These are phyloP conservation scores for Fusarium beomiforme DNA, from an alignment of 2,329 filamentous ascomycete species.

Conservation along the genomic window DNA sequence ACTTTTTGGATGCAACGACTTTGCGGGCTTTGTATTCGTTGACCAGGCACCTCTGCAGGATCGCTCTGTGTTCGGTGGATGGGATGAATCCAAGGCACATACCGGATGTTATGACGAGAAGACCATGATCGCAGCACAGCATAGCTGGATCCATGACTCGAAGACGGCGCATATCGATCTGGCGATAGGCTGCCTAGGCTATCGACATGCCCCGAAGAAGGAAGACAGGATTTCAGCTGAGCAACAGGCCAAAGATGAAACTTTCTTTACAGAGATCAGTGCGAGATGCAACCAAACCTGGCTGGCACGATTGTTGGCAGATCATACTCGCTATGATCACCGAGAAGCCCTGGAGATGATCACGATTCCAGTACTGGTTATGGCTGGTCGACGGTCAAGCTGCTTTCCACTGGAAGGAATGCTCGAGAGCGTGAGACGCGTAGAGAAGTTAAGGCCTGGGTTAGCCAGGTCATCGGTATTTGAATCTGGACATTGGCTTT, in stretches of 20 bases:
- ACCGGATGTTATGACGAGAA: conserved; percentile 41
- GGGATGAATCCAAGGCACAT: conserved; percentile 38
- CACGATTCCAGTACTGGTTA: conserved; percentile 39
- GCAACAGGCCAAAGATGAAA: conserved; percentile 36
- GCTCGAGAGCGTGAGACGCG: conserved; percentile 39
- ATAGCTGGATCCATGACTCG: conserved; percentile 40
- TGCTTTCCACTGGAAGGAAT: conserved; percentile 43
- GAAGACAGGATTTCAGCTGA: conserved; percentile 34
- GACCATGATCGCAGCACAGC: conserved; percentile 37
- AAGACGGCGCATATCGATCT: conserved; percentile 37
- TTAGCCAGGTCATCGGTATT: conserved; percentile 38
- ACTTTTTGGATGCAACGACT: conserved; percentile 40
- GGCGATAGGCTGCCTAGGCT: conserved; percentile 39
- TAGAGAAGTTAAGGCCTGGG: conserved; percentile 32
- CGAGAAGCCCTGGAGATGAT: conserved; percentile 41
- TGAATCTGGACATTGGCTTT: conserved; percentile 42
- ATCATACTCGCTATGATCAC: conserved; percentile 44
- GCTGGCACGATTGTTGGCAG: conserved; percentile 40
- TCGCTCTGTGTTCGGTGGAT: conserved; percentile 36
- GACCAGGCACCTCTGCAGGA: conserved; percentile 44
- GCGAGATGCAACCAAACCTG: conserved; percentile 40
- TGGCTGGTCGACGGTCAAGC: conserved; percentile 40
- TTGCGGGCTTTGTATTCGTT: conserved; percentile 42
- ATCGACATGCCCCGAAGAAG: conserved; percentile 36
- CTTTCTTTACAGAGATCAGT: conserved; percentile 42